Evolutionary conservation across 1,139 yeast genomes (phyloP).

Genomic region (Arxiozyma bovina): DNA sequence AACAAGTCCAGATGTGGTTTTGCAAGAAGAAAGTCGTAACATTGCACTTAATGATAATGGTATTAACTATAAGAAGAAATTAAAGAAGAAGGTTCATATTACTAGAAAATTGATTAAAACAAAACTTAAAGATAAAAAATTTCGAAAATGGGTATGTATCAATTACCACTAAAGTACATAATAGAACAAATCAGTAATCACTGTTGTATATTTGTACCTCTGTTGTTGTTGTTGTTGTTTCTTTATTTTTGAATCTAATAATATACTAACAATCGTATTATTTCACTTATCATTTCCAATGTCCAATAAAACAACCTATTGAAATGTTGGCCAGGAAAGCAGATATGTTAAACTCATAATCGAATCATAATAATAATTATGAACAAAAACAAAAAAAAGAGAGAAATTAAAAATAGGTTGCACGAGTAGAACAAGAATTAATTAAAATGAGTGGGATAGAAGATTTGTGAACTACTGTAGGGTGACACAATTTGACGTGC

Average conservation of each 20-base stretch:
- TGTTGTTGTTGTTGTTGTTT: background rate
- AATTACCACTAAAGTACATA: background rate
- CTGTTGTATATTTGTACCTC: too few relatives aligned
- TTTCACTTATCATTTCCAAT: background rate
- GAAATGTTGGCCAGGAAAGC: background rate
- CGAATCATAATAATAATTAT: background rate
- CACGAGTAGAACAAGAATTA: conserved; percentile 11
- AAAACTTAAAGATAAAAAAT: conserved; percentile 22
- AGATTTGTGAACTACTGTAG: background rate
- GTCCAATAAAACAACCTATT: background rate
- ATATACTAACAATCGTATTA: background rate
- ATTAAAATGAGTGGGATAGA: conserved; percentile 6
- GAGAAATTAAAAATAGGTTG: background rate
- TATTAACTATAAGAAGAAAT: background rate
- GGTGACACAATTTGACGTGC: too few relatives aligned
- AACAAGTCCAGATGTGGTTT: background rate
- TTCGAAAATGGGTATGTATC: conserved; percentile 26
- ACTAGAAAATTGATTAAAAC: conserved; percentile 17
- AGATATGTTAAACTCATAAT: background rate
- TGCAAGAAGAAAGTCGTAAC: background rate
- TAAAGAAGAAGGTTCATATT: conserved; percentile 8
- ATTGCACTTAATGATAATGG: too few relatives aligned
- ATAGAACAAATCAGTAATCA: too few relatives aligned
- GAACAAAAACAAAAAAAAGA: too few relatives aligned
- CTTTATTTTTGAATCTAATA: background rate